Conservation (phyloP, 192 early-diverging fungal species). For the Coemansia sp. region DNA sequence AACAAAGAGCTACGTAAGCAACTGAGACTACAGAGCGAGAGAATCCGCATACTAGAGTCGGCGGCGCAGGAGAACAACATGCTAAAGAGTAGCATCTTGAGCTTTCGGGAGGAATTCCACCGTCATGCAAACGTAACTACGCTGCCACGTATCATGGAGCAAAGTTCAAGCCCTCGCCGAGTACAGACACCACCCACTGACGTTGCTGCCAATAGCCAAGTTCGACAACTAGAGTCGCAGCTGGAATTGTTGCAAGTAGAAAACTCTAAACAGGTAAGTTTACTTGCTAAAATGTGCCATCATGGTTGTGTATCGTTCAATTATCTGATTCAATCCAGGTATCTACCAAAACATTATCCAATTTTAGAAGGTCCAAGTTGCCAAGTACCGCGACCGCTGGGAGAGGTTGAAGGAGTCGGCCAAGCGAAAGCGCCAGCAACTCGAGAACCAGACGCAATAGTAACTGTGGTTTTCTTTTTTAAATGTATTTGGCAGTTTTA, state of each 20-base stretch:
- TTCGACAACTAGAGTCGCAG: slow-evolving; percentile 38
- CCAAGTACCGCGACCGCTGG: slow-evolving; percentile 56
- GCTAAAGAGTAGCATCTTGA: slow-evolving; percentile 58
- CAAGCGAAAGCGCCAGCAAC: slow-evolving; percentile 52
- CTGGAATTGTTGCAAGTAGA: slow-evolving; percentile 35
- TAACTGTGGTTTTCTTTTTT: neutral
- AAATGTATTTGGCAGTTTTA: neutral
- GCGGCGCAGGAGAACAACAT: slow-evolving; percentile 58
- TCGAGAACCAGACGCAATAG: slow-evolving; percentile 24
- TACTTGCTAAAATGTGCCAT: neutral
- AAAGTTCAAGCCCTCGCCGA: slow-evolving; percentile 13
- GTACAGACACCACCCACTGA: slow-evolving; percentile 3
- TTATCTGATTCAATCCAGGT: neutral
- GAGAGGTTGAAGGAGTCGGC: slow-evolving; percentile 56
- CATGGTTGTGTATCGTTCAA: neutral
- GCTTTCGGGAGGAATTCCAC: slow-evolving; percentile 55
- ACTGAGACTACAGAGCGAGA: slow-evolving; percentile 33
- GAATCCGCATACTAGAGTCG: slow-evolving; percentile 43
- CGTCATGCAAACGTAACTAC: slow-evolving; percentile 49
- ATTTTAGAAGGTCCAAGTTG: slow-evolving; percentile 36
- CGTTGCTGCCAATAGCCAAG: neutral
- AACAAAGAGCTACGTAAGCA: slow-evolving; percentile 35
- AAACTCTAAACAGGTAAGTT: slow-evolving; percentile 45
- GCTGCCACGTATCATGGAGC: slow-evolving; percentile 32
- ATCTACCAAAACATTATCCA: too few species aligned